Evolutionary conservation across 2,329 filamentous ascomycete species (phyloP).

Genomic region (Pseudogymnoascus sp.): DNA sequence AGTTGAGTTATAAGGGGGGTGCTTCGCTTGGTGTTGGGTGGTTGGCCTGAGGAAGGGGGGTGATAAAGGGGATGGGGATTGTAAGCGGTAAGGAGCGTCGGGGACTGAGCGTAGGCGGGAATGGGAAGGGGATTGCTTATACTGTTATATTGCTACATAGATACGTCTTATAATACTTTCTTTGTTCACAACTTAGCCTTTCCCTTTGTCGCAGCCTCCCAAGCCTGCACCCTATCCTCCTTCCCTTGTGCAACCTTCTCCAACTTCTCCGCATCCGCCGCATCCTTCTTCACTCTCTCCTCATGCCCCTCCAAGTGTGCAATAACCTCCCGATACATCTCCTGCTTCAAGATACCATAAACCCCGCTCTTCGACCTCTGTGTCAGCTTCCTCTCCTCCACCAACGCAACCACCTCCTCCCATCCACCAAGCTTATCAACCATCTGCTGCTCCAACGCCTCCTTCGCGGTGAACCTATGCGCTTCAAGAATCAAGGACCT

Average conservation of each 20-base stretch:
- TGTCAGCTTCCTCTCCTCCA: constrained; percentile 49
- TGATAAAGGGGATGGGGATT: background rate
- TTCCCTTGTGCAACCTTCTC: constrained; percentile 13
- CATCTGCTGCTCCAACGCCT: constrained; percentile 57
- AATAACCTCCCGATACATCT: constrained; percentile 64
- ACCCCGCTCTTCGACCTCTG: constrained; percentile 56
- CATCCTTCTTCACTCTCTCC: constrained; percentile 41
- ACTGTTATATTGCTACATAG: background rate
- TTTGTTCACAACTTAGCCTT: background rate
- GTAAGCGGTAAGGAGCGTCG: no score
- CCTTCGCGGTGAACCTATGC: constrained; percentile 51
- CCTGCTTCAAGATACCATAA: constrained; percentile 63
- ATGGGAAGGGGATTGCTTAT: background rate
- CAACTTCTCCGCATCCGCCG: constrained; percentile 33
- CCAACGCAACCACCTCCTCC: constrained; percentile 51
- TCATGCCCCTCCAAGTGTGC: constrained; percentile 47
- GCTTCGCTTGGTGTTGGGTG: background rate
- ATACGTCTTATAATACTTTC: background rate
- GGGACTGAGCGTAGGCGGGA: no score
- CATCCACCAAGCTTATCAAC: constrained; percentile 60
- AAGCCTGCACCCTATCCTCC: background rate
- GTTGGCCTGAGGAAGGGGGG: background rate
- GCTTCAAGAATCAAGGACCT: constrained; percentile 65
- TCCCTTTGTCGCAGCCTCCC: background rate
- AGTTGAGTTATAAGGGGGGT: background rate